A percentile compares a stretch with the other conserved stretches of the same genome.
These are phyloP conservation scores for Sporothrix mexicana DNA, from an alignment of 2,329 filamentous ascomycete genomes.

Conservation along the genomic window DNA sequence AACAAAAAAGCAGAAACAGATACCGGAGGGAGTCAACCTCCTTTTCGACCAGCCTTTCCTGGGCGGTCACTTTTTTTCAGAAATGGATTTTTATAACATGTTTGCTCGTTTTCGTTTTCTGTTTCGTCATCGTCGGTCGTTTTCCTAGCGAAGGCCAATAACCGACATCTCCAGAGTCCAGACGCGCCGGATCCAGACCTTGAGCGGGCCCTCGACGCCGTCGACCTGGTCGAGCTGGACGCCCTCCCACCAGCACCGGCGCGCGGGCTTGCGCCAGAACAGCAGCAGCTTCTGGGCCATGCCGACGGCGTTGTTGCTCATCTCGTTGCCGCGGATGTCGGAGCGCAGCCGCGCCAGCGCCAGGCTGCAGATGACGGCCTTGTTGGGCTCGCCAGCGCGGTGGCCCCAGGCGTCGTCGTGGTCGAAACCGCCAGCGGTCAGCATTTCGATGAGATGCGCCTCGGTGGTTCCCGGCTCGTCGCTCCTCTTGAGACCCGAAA, in stretches of 20 bases:
- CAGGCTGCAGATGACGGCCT: conserved; percentile 96
- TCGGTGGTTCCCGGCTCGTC: conserved; percentile 96
- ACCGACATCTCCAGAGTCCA: conserved; percentile 99
- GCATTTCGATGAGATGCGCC: conserved; percentile 98
- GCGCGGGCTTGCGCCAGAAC: conserved; percentile 96
- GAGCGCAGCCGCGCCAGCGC: conserved; percentile 91
- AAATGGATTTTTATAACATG: neutral
- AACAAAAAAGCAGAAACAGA: conserved; percentile 1
- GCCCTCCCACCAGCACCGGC: conserved; percentile 99
- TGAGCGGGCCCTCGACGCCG: conserved; percentile 87
- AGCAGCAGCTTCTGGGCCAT: conserved; percentile 98
- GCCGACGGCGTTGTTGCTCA: conserved; percentile 79
- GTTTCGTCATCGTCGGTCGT: no score
- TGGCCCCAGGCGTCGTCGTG: conserved; percentile 96
- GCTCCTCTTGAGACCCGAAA: conserved; percentile 91
- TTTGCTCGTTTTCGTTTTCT: neutral
- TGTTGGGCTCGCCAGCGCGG: conserved; percentile 95
- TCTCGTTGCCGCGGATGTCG: conserved; percentile 81
- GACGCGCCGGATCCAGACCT: conserved; percentile 97
- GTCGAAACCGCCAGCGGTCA: conserved; percentile 97
- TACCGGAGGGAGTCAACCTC: neutral
- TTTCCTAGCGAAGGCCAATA: conserved; percentile 74
- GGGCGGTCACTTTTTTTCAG: conserved; percentile 11
- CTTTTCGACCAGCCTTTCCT: conserved; percentile 8
- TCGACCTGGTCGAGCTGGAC: conserved; percentile 89